phyloP scores from a whole-genome alignment of 495 filamentous ascomycete genomes.

The Neurospora terricola region DNA sequence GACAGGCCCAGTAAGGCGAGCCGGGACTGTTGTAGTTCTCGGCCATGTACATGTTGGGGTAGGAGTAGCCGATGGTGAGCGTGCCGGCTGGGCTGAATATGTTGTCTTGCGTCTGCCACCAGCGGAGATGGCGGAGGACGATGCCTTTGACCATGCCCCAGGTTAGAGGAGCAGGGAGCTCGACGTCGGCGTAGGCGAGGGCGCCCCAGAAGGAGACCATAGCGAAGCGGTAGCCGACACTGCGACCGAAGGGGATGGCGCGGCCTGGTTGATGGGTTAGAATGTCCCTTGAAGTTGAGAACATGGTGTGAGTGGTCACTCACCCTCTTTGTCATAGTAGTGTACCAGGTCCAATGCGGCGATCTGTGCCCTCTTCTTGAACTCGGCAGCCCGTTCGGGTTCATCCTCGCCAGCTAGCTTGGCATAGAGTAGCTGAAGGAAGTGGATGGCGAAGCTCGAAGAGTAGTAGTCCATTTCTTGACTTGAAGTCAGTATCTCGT shows the following conservation, averaged over 20 bases:
- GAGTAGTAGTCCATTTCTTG: conserved; percentile 74
- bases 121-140: conserved; percentile 60
- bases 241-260: conserved; percentile 65
- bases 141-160: conserved; percentile 74
- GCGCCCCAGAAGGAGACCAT: conserved; percentile 79
- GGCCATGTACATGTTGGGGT: conserved; percentile 66
- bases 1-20: conserved; percentile 62
- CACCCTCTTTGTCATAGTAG: conserved; percentile 60
- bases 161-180: conserved; percentile 57
- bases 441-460: conserved; percentile 71
- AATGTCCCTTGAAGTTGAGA: not conserved
- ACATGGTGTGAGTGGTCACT: not conserved
- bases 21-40: conserved; percentile 77
- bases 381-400: conserved; percentile 55
- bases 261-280: conserved; percentile 26
- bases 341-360: conserved; percentile 63
- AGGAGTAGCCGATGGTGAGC: conserved; percentile 66
- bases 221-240: conserved; percentile 68
- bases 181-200: conserved; percentile 62
- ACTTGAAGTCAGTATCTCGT: not conserved
- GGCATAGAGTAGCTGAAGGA: conserved; percentile 66
- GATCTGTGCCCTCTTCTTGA: conserved; percentile 51
- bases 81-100: conserved; percentile 68
- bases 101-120: conserved; percentile 64
- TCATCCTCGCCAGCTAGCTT: conserved; percentile 61